Percentiles rank a stretch among this genome's conserved stretches.
Conservation (phyloP, 345 rosid species). For the Euphorbia pulcherrima region DNA sequence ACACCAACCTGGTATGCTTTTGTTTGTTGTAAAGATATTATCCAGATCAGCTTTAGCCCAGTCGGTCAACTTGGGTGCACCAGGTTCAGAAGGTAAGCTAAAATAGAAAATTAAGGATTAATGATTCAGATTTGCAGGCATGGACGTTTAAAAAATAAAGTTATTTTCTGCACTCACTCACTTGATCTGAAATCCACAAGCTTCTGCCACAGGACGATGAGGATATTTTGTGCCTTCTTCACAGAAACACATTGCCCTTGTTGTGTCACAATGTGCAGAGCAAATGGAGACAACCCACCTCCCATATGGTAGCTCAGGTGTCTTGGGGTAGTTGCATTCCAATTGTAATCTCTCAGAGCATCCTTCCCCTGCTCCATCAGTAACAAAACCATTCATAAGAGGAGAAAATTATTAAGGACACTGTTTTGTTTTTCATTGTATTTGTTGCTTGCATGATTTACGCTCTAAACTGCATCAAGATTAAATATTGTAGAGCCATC, state of each 20-base stretch:
- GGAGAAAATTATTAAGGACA: neutral
- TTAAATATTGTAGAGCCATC: neutral
- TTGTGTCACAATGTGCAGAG: constrained; percentile 75
- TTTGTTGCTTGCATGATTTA: neutral
- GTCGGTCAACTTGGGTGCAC: constrained; percentile 55
- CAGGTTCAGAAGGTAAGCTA: constrained; percentile 63
- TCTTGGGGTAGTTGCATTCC: constrained; percentile 65
- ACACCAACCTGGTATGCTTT: constrained; percentile 89
- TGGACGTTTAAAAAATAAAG: neutral
- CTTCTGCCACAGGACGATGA: constrained; percentile 82
- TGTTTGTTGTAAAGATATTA: constrained; percentile 64
- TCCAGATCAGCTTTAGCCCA: constrained; percentile 82
- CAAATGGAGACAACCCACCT: constrained; percentile 91
- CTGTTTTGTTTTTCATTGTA: neutral
- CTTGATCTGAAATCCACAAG: constrained; percentile 79
- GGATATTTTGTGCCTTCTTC: constrained; percentile 98
- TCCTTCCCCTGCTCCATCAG: constrained; percentile 52
- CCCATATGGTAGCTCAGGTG: constrained; percentile 76
- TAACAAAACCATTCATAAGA: constrained; percentile 2
- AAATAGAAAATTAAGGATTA: constrained; percentile 22
- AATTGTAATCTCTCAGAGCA: constrained; percentile 61
- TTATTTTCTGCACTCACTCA: constrained; percentile 30
- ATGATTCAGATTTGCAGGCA: neutral
- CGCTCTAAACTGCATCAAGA: neutral
- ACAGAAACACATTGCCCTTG: constrained; percentile 94